Evolutionary conservation across 1,284 basidiomycete species (phyloP), one percentile per base, ranked within the genome.

Genomic region (Rhizopogon hawkerae): DNA sequence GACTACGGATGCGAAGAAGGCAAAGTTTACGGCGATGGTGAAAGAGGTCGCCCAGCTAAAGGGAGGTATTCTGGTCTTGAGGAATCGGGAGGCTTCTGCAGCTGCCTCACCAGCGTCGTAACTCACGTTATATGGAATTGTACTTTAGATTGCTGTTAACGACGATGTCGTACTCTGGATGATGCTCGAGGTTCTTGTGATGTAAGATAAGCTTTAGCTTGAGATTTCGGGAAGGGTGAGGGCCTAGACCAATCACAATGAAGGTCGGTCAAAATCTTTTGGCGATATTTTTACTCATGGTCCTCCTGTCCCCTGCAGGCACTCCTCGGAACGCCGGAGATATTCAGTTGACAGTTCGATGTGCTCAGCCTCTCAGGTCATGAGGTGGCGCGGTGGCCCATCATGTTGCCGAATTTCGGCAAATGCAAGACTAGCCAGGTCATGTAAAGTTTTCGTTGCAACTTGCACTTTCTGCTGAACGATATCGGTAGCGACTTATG

Each of bases 41-140:
- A 83, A 84, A 68, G 79, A 85, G 62, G 79, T 87, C 37, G 87
- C 87, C 16, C 73, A 75, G 58, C 60, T 89, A 62, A 84, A 80
- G 69, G 75, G 74, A 38, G 82, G 83, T 24, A 69, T 79, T 24
- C 65, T 90, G 50, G 71, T 79, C n/a, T 65, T 86, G 61, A 71
- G 77, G 56, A 75, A 72, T 51, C 63, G 65, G 16, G 63, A 64
- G 38, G 65, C 59, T 16, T 62, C 65, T 47, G 54, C 57, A 37
- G 52, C 53, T 50, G 51, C 57, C 33, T 63, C 62, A 10, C 58
- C 60, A 3, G 49, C 37, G 24, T 51, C 62, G 29, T 42, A 31
- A 42, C 39, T 42, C 39, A 13, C 39, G 7, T 42, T 42, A 16
- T 10, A 23, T 23, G 39, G 26, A 11, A 31, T 29, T 42, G 39